Conservation (phyloP, 331 rosid species). For the Malus hybrid region DNA sequence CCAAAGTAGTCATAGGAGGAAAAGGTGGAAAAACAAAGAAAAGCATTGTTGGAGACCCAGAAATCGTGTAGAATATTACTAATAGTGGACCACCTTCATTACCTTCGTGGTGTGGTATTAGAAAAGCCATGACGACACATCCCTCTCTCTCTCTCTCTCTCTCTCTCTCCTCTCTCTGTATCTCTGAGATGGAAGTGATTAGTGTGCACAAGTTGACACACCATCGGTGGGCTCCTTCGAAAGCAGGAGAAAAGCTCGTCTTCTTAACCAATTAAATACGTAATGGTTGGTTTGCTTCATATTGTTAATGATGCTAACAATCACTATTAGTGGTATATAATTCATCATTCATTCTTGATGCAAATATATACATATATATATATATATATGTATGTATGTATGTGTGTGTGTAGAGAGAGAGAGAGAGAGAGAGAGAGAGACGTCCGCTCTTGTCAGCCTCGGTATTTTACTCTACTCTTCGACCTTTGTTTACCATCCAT, state of each 20-base stretch:
- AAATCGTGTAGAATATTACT: slow-evolving; percentile 2
- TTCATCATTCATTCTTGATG: slow-evolving; percentile 1
- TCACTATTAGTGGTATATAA: slow-evolving; percentile 13
- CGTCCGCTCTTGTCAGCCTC: neutral
- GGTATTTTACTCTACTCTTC: neutral
- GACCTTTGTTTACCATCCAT: neutral
- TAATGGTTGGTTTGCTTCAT: neutral
- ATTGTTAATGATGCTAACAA: slow-evolving; percentile 6
- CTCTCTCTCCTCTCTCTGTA: neutral
- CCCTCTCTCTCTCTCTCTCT: neutral
- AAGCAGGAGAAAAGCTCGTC: neutral
- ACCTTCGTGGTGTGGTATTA: neutral
- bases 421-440: too few species aligned
- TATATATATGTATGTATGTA: too few species aligned
- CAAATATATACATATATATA: neutral
- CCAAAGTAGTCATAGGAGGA: too few species aligned
- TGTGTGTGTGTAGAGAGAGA: too few species aligned
- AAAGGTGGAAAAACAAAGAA: neutral
- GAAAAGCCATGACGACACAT: slow-evolving; percentile 6
- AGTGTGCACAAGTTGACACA: neutral
- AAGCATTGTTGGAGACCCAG: slow-evolving; percentile 1
- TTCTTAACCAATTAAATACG: neutral
- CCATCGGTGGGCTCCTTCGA: neutral
- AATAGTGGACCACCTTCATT: neutral
- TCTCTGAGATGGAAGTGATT: neutral